phyloP scores from a whole-genome alignment of 306 rosid genomes.

The Vigna unguiculata region DNA sequence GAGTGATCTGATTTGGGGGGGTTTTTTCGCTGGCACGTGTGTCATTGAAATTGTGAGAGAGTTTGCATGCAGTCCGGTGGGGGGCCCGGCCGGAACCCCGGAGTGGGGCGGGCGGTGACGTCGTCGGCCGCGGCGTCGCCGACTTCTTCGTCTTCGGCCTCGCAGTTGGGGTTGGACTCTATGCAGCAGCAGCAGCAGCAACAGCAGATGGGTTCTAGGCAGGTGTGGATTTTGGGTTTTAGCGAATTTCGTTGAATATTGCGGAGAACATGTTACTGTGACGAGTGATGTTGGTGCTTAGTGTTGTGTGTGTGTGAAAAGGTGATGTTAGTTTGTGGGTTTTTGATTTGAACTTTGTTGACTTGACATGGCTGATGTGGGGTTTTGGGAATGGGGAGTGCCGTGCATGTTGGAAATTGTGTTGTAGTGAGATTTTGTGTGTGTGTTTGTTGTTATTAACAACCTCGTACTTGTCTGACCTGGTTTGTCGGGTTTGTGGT shows the following conservation, averaged over 20 bases:
- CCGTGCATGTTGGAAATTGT: conserved; percentile 40
- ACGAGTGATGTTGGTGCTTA: conserved; percentile 9
- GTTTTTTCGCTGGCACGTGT: conserved; percentile 25
- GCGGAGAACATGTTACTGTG: conserved; percentile 39
- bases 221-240: conserved; percentile 67
- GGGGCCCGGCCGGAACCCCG: conserved; percentile 67
- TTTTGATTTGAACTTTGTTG: conserved; percentile 42
- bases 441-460: conserved; percentile 20
- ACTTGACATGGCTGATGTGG: conserved; percentile 38
- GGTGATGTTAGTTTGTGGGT: neutral
- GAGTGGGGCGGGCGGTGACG: conserved; percentile 70
- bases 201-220: conserved; percentile 84
- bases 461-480: conserved; percentile 46
- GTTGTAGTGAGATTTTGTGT: conserved; percentile 37
- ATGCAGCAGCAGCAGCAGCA: conserved; percentile 87
- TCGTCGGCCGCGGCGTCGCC: conserved; percentile 93
- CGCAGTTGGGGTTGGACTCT: conserved; percentile 84
- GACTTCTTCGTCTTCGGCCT: conserved; percentile 91
- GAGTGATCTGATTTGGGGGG: conserved; percentile 51
- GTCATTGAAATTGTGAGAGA: conserved; percentile 44
- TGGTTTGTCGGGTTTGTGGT: conserved; percentile 45
- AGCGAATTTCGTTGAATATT: conserved; percentile 45
- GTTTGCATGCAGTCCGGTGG: conserved; percentile 91
- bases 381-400: conserved; percentile 35
- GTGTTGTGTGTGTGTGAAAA: conserved; percentile 25